Conservation (phyloP, 139 green algal genomes). For the Chlamydomonas sp. region DNA sequence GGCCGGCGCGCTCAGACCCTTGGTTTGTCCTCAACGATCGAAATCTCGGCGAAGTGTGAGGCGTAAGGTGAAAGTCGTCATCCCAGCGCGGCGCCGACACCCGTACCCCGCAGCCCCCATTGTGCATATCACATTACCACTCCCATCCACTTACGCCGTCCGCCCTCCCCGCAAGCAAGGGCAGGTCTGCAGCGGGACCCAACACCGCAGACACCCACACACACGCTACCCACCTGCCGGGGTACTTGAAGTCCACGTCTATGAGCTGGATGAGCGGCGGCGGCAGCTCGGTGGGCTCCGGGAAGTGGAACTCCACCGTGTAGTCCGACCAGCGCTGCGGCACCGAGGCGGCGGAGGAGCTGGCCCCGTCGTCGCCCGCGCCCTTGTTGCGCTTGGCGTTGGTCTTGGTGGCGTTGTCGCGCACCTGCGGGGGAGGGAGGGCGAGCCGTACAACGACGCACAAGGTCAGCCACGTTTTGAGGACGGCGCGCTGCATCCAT, state of each 20-base stretch:
- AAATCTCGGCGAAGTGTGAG: slow-evolving; percentile 42
- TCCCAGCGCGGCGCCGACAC: neutral
- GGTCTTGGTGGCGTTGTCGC: slow-evolving; percentile 56
- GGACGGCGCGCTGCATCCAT: too few species aligned
- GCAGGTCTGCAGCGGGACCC: too few species aligned
- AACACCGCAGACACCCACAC: neutral
- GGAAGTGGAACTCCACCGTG: slow-evolving; percentile 94
- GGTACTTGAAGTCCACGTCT: slow-evolving; percentile 97
- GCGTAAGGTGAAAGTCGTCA: slow-evolving; percentile 27
- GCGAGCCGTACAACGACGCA: too few species aligned
- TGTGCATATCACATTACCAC: neutral
- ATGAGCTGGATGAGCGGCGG: slow-evolving; percentile 91
- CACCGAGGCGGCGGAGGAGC: slow-evolving; percentile 48
- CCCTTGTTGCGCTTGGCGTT: slow-evolving; percentile 64
- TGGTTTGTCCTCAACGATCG: neutral
- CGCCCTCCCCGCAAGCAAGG: too few species aligned
- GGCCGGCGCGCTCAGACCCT: neutral
- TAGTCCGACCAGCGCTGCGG: slow-evolving; percentile 88
- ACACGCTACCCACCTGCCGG: slow-evolving; percentile 58
- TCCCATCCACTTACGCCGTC: neutral
- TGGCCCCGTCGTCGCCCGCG: slow-evolving; percentile 37
- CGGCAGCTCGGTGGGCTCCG: slow-evolving; percentile 92
- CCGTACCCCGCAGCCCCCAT: neutral
- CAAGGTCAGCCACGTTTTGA: too few species aligned
- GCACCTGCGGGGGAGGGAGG: slow-evolving; percentile 30